Base-by-base conservation (phyloP, 208 protist genomes). In the Acanthamoeba triangularis region DNA sequence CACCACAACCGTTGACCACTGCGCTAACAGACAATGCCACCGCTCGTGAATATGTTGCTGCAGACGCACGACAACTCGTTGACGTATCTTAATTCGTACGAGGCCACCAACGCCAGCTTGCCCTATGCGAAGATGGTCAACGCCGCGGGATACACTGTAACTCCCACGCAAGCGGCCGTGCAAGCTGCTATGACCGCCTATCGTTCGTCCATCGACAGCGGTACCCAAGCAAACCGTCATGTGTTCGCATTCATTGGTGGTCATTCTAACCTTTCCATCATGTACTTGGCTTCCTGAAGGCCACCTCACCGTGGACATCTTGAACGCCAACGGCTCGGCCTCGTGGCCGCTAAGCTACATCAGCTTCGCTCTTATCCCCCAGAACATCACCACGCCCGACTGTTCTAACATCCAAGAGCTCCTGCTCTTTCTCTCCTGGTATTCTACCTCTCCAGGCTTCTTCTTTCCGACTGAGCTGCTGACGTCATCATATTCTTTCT, bases 361-460 rank as follows among this genome's bases (percentile, higher is more conserved):
- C 44, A 47, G 6, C 7, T 90, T 69, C 23, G 33, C 56, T 10
- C 49, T 67, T 20, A n/a, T 90, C 23, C 56, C 82, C 49, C 28
- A 35, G 49, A 67, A 90, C n/a, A 54, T 90, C 82, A 90, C 49
- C 25, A 28, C 49, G 33, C n/a, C 82, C 8, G 82, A 90, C 56
- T 90, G 82, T 33, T 65, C 82, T n/a, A 67, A 69, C 23, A 10
- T 90, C 8, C n/a, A 35, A 8, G 82, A 90, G 82, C 47, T 90
- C n/a, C 56, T 90, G 16, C 49, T 90, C 33, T 63, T 59, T 16
- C 28, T 90, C 56, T 69, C 72, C 11, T 80, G 72, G 72, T 80
- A 80, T 41, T 41, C 3, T 41, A 41, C 37, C 3, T 1, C 37
- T 41, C 37, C 37, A 41, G 37, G 37, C 37, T 41, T 41, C 30